A percentile compares a stretch with the other conserved stretches of the same genome.
These are phyloP conservation scores for Hypoxylon sp. DNA, from an alignment of 2,329 filamentous ascomycete species.

Conservation along the genomic window DNA sequence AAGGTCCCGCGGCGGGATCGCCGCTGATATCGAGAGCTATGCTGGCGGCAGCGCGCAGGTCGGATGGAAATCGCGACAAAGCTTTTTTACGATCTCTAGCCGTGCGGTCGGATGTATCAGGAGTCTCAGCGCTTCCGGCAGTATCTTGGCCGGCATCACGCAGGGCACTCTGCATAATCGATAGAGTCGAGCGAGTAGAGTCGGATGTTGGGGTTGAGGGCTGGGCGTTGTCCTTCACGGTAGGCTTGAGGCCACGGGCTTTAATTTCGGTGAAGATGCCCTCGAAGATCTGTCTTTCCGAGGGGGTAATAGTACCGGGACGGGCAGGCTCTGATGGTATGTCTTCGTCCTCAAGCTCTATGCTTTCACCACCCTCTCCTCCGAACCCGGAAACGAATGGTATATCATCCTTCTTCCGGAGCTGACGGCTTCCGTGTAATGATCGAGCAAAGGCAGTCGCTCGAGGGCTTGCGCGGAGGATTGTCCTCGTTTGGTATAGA, in stretches of 20 bases:
- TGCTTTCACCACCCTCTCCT: conserved; percentile 15
- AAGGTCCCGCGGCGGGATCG: neutral
- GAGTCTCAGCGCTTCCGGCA: conserved; percentile 28
- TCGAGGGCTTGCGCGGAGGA: conserved; percentile 51
- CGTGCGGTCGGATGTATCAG: conserved; percentile 32
- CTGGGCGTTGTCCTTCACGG: conserved; percentile 13
- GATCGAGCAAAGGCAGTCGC: conserved; percentile 37
- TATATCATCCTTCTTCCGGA: conserved; percentile 51
- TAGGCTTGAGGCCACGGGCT: conserved; percentile 44
- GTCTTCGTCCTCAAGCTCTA: conserved; percentile 14
- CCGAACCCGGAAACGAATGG: conserved; percentile 60
- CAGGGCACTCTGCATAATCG: conserved; percentile 44
- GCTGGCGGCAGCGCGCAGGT: conserved; percentile 50
- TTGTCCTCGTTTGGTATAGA: conserved; percentile 75
- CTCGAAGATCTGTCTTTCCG: conserved; percentile 59
- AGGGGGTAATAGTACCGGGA: conserved; percentile 61
- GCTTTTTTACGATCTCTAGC: conserved; percentile 47
- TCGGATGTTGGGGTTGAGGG: conserved; percentile 10
- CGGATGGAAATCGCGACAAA: conserved; percentile 51
- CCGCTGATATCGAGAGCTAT: conserved; percentile 49
- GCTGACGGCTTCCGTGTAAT: conserved; percentile 35
- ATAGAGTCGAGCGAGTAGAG: conserved; percentile 36
- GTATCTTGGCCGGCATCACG: conserved; percentile 35
- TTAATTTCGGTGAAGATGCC: conserved; percentile 68
- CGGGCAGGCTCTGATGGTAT: conserved; percentile 36